These are phyloP conservation scores for Fusarium brachygibbosum DNA, from an alignment of 2,329 filamentous ascomycete genomes.

Conservation along the genomic window DNA sequence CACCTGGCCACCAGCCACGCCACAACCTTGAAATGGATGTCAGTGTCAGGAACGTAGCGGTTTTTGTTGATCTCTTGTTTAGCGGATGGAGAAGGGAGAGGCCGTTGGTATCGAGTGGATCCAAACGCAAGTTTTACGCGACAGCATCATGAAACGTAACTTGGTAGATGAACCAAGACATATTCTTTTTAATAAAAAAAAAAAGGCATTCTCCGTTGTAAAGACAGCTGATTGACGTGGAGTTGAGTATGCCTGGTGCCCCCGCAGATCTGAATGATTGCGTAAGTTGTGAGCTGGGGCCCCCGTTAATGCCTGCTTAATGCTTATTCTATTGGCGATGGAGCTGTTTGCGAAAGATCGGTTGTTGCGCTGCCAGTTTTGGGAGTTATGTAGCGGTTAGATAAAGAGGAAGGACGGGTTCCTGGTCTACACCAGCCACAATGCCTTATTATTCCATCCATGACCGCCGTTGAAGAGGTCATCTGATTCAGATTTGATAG, in stretches of 20 bases:
- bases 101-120: conserved; percentile 7
- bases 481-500: conserved; percentile 10
- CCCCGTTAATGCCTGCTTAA: conserved; percentile 5
- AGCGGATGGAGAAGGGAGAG: conserved; percentile 18
- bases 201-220: neutral
- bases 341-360: neutral
- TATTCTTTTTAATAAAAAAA: neutral
- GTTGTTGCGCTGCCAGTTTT: conserved; percentile 1
- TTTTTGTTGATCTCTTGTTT: conserved; percentile 13
- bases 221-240: neutral
- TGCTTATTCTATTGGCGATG: conserved; percentile 29
- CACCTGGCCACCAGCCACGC: conserved; percentile 32
- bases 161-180: neutral
- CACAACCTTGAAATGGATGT: conserved; percentile 20
- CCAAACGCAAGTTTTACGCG: neutral
- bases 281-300: conserved; percentile 32
- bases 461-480: conserved; percentile 12
- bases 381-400: conserved; percentile 9
- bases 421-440: conserved; percentile 27
- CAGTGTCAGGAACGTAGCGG: conserved; percentile 20
- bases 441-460: conserved; percentile 12
- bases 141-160: conserved; percentile 13
- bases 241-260: neutral
- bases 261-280: conserved; percentile 32
- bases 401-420: conserved; percentile 6